phyloP scores from a whole-genome alignment of 1,139 yeast genomes.

The Diutina rugosa region DNA sequence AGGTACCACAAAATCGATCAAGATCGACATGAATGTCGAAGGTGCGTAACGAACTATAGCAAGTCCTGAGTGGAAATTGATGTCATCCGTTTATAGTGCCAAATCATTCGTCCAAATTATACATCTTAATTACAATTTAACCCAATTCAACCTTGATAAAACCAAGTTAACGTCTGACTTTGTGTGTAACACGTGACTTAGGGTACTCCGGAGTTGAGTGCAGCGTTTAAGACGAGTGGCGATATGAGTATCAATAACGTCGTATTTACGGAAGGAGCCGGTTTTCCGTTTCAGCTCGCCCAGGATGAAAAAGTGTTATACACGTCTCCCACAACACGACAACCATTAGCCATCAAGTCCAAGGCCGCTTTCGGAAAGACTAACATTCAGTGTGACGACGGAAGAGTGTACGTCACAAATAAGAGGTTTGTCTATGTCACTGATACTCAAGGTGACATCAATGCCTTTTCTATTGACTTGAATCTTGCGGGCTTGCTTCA shows the following conservation, averaged over 20 bases:
- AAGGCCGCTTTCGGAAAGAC: neutral
- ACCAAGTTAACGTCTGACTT: too few relatives aligned
- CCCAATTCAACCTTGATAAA: too few relatives aligned
- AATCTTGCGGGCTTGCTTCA: slow-evolving; percentile 9
- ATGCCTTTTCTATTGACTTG: slow-evolving; percentile 21
- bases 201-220: neutral
- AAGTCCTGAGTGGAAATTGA: too few relatives aligned
- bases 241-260: neutral
- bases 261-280: neutral
- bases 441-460: slow-evolving; percentile 24
- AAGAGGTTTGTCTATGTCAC: slow-evolving; percentile 24
- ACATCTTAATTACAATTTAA: too few relatives aligned
- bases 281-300: neutral
- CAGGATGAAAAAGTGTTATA: neutral
- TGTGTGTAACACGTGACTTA: neutral
- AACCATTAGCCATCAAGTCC: neutral
- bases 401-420: slow-evolving; percentile 24
- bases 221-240: neutral
- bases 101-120: too few relatives aligned
- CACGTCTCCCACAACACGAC: neutral
- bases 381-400: slow-evolving; percentile 9
- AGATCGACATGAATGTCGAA: too few relatives aligned
- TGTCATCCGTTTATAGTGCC: too few relatives aligned
- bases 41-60: too few relatives aligned
- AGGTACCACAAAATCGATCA: too few relatives aligned